Percentiles rank a stretch among this genome's conserved stretches.
Conservation (phyloP, 202 grass and related monocot genomes). For the Digitaria exilis region DNA sequence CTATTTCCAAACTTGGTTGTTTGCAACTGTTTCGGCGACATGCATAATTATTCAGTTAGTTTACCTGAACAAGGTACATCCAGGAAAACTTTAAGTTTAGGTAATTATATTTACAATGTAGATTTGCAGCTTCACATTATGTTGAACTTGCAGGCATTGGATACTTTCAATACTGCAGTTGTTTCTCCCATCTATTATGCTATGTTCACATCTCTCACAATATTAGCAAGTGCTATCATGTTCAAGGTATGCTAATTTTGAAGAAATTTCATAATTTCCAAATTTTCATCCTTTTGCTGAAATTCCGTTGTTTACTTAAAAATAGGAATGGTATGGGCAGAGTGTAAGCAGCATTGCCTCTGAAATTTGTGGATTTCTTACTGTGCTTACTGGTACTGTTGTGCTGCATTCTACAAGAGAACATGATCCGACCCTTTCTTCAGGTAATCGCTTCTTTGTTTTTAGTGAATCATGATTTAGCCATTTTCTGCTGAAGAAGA, state of each 20-base stretch:
- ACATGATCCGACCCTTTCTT: constrained; percentile 54
- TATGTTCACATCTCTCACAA: constrained; percentile 84
- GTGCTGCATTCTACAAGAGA: constrained; percentile 89
- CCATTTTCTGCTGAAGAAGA: neutral
- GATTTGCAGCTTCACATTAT: neutral
- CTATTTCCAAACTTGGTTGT: constrained; percentile 84
- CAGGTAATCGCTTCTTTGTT: constrained; percentile 54
- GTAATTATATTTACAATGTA: neutral
- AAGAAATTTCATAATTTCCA: neutral
- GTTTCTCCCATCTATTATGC: constrained; percentile 86
- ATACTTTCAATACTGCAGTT: constrained; percentile 86
- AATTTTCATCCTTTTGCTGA: neutral
- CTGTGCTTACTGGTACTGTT: constrained; percentile 66
- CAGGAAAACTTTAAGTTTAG: neutral
- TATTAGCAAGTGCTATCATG: constrained; percentile 89
- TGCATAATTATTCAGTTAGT: constrained; percentile 83
- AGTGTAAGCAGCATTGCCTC: constrained; percentile 77
- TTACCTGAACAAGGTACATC: constrained; percentile 81
- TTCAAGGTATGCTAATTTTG: constrained; percentile 61
- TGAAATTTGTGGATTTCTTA: constrained; percentile 78
- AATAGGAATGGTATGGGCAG: constrained; percentile 80
- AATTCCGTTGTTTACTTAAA: constrained; percentile 5
- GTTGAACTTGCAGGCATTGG: constrained; percentile 59
- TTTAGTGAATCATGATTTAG: constrained; percentile 11
- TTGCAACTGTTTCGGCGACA: constrained; percentile 59